phyloP scores from a whole-genome alignment of 495 filamentous ascomycete species.

The Cudoniella acicularis region DNA sequence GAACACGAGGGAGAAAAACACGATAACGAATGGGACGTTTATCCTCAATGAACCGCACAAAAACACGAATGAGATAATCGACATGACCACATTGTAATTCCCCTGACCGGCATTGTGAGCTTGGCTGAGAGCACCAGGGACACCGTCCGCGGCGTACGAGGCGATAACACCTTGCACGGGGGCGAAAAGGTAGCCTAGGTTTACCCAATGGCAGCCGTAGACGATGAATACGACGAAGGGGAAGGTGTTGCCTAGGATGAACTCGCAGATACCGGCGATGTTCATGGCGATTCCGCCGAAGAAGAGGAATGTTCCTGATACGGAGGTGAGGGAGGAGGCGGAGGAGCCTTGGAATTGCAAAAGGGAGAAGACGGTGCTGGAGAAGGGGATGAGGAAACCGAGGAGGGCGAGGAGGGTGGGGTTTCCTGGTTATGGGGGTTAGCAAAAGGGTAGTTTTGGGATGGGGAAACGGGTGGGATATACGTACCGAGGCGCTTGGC shows the following conservation, averaged over 20 bases:
- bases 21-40: constrained; percentile 15
- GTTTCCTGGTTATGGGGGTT: constrained; percentile 5
- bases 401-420: constrained; percentile 15
- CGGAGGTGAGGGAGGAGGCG: neutral
- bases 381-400: constrained; percentile 13
- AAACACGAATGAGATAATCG: constrained; percentile 9
- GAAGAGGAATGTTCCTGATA: constrained; percentile 52
- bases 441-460: neutral
- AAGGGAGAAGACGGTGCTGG: constrained; percentile 4
- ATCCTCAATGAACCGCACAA: constrained; percentile 4
- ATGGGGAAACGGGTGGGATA: neutral
- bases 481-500: constrained; percentile 12
- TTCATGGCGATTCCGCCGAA: constrained; percentile 65
- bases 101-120: constrained; percentile 14
- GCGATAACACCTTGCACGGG: constrained; percentile 1
- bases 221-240: constrained; percentile 60
- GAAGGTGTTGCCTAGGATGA: constrained; percentile 69
- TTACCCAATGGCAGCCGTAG: constrained; percentile 53
- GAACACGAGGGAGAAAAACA: constrained; percentile 11
- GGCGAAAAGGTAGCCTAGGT: constrained; percentile 34
- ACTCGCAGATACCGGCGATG: constrained; percentile 59
- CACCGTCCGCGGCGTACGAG: neutral
- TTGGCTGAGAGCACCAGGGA: constrained; percentile 6
- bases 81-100: constrained; percentile 14
- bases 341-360: constrained; percentile 13